These are phyloP conservation scores for Diaporthe caulivora DNA, from an alignment of 2,329 filamentous ascomycete genomes.

Conservation along the genomic window DNA sequence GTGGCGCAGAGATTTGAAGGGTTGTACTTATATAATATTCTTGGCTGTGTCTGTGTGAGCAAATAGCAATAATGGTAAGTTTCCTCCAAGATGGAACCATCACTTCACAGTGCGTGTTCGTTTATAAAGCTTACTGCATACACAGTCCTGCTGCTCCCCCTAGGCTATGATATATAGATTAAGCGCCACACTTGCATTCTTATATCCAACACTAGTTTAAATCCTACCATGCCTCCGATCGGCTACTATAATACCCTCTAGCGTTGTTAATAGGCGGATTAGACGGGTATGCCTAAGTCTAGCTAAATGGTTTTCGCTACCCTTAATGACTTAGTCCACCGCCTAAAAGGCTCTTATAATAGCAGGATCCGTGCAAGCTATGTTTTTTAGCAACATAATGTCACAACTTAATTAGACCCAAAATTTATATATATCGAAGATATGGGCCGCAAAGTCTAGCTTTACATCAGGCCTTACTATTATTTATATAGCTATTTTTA, in stretches of 20 bases:
- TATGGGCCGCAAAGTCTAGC: not conserved
- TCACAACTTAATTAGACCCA: not conserved
- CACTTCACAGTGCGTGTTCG: not conserved
- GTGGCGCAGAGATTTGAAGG: no score
- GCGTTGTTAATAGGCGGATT: not conserved
- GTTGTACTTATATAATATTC: no score
- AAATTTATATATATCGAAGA: constrained; percentile 2
- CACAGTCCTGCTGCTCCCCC: not conserved
- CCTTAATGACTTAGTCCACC: not conserved
- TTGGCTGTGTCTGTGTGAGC: not conserved
- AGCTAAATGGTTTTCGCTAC: not conserved
- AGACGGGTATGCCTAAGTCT: not conserved
- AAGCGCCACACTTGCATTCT: not conserved
- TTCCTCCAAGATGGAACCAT: not conserved
- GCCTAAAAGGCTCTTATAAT: not conserved
- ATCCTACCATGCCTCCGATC: constrained; percentile 1
- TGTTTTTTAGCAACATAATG: not conserved
- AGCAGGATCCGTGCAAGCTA: constrained; percentile 2
- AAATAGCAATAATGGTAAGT: not conserved
- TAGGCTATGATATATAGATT: not conserved
- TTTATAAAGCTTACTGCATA: not conserved
- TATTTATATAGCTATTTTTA: not conserved
- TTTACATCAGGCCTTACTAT: constrained; percentile 5
- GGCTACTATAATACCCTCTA: not conserved
- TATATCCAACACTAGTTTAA: constrained; percentile 6